These are phyloP conservation scores for Lolium multiflorum DNA, from an alignment of 176 grass and related monocot species.

Conservation along the genomic window DNA sequence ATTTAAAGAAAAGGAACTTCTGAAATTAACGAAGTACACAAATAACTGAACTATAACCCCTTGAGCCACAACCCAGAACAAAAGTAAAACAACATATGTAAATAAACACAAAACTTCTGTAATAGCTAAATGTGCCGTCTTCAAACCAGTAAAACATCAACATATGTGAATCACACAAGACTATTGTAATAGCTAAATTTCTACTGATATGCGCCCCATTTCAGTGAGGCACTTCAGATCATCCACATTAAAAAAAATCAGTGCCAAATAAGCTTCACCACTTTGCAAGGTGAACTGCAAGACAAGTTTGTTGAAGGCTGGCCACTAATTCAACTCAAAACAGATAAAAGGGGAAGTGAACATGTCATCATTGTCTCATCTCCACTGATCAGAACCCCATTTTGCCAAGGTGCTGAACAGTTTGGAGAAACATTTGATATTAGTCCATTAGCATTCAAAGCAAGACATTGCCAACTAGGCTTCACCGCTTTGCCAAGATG, in stretches of 20 bases:
- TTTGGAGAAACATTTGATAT: slow-evolving; percentile 44
- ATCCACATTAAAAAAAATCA: neutral
- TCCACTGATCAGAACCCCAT: slow-evolving; percentile 47
- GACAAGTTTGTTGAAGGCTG: neutral
- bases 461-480: slow-evolving; percentile 35
- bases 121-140: neutral
- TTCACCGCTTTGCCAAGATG: slow-evolving; percentile 59
- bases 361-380: slow-evolving; percentile 33
- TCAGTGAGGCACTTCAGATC: neutral
- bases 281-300: neutral
- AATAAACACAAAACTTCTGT: neutral
- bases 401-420: slow-evolving; percentile 43
- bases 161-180: neutral
- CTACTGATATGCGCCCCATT: neutral
- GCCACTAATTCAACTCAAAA: neutral
- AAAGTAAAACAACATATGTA: too few species aligned
- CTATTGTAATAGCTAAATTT: neutral
- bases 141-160: neutral
- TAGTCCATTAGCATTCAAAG: slow-evolving; percentile 77
- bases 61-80: neutral
- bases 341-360: neutral
- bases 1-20: slow-evolving; percentile 44
- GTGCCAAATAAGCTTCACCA: neutral
- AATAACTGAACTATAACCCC: neutral
- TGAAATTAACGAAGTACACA: neutral